Evolutionary conservation across 1,284 basidiomycete species (phyloP), one percentile per base, ranked within the genome.

Genomic region (Ganoderma sinense): DNA sequence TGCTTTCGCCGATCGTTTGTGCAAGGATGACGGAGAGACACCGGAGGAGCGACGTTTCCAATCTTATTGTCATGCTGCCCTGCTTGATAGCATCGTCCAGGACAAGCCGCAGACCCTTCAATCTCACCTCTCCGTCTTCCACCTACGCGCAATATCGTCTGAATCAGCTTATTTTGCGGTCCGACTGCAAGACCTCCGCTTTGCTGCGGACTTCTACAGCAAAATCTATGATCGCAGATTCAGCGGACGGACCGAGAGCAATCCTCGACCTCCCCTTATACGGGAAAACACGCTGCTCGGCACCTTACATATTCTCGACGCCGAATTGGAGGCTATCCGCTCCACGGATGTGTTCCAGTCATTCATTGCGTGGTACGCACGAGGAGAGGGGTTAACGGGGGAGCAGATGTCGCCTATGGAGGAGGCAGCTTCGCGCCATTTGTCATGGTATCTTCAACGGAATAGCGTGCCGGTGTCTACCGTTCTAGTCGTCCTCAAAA

Each of bases 11-110:
- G 90, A 94, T 72, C 87, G 90, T 67, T 88, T 96, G 75, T 89
- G 89, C 63, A 86, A 92, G 1, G 84, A 86, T 18, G 85, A 87
- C 45, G 88, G 85, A 2, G 85, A 86, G 67, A 88, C 87, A 5
- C 82, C 84, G 7, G 82, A 83, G 48, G 92, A 92, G 74, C 84
- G 87, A 65, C 82, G 91, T 29, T 88, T 93, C 75, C 90, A 92
- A 75, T 84, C 88, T 26, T 94, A 94, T 71, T 93, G 90, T 70
- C 92, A 94, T 72, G 93, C 94, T 0, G 88, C 90, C 33, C 81
- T 97, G 29, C 86, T 97, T 66, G 97, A 98, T 79, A 94, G 94
- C 78, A 91, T 99, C 64, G 85, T 95, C 13, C 91, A 94, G 78
- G 97, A 98, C 83, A 97, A 98, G 78, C 89, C 91, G 3, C 88